Evolutionary conservation across 2,329 filamentous ascomycete species (phyloP), one percentile per base, ranked within the genome.

Genomic region (Nannizzia gypsea): DNA sequence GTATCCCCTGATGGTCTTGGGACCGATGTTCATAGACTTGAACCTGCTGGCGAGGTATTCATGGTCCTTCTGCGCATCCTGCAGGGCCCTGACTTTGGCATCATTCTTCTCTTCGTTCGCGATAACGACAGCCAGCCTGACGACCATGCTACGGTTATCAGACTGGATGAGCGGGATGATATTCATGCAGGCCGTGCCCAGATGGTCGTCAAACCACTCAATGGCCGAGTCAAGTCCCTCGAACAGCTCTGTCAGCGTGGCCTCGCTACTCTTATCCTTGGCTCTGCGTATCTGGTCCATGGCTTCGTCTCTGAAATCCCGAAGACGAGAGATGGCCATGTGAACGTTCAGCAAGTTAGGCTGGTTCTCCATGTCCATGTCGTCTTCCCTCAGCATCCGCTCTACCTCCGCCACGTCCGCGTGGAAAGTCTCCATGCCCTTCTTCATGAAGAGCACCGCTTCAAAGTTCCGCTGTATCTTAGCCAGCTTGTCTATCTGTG

Each of bases 71-170:
- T 97, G 85, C 0, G 93, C 95, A 67, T 97, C 92, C 70, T 96
- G 91, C 64, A 99, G 78, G 1, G 93, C 93, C 69, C 88, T 81
- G 26, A 96, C 90, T 65, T 91, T 88, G 73, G 89, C 88, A 72
- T 99, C 93, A 68, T 91, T 96, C 79, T 91, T 93, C 78, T 99
- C 93, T 73, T 99, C 93, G 34, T 91, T 90, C 71, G 95, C 88
- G 64, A 99, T 91, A 60, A 99, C 85, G 62, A 97, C 81, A 8
- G 92, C 93, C 64, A 99, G 82, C 50, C 93, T 84, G 54, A 97
- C 93, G 11, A 99, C 89, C 69, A 97, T 81, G 38, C 89, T 87
- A 65, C 89, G 87, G 70, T 96, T 96, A 63, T 91, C 91, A 44
- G 85, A 82, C 67, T 93, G 85, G 24, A 99, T 85, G 38, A 97